These are phyloP conservation scores for Geranomyces michiganensis DNA, from an alignment of 192 early-diverging fungal species.

Conservation along the genomic window DNA sequence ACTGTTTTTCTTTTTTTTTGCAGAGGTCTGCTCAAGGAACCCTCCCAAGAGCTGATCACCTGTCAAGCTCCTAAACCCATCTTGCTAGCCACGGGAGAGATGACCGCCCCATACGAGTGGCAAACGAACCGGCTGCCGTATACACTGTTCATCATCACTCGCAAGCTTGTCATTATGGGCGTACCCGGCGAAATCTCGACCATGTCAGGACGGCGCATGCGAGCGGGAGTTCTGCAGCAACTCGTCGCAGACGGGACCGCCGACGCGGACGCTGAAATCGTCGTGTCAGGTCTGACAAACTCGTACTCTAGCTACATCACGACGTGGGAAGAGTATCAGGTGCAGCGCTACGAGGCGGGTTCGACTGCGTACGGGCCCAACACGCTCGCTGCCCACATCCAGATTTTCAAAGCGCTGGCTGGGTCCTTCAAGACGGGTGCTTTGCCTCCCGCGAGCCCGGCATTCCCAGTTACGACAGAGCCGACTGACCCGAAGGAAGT, in stretches of 20 bases:
- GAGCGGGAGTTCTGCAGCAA: constrained; percentile 34
- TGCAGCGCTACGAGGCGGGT: constrained; percentile 66
- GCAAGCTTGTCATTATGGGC: constrained; percentile 54
- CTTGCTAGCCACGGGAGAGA: constrained; percentile 61
- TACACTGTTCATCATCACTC: constrained; percentile 51
- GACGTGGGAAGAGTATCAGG: constrained; percentile 63
- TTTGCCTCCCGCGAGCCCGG: constrained; percentile 4
- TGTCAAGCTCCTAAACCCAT: constrained; percentile 64
- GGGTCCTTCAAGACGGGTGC: constrained; percentile 37
- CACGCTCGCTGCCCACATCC: constrained; percentile 57
- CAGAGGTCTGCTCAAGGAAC: constrained; percentile 13
- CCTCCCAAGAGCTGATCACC: constrained; percentile 36
- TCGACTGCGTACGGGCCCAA: constrained; percentile 63
- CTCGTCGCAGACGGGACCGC: constrained; percentile 44
- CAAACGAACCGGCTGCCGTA: constrained; percentile 55
- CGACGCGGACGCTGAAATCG: constrained; percentile 43
- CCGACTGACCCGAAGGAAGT: constrained; percentile 24
- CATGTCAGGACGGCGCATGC: constrained; percentile 60
- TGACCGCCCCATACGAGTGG: constrained; percentile 50
- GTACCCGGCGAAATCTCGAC: constrained; percentile 65
- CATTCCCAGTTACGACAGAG: constrained; percentile 8
- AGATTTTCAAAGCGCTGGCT: constrained; percentile 54
- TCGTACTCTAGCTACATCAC: constrained; percentile 59
- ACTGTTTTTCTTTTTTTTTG: too few species aligned
- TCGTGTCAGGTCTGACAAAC: constrained; percentile 62